These are phyloP conservation scores for Euphrasia confusa DNA, from an alignment of 257 asterid species.

Conservation along the genomic window DNA sequence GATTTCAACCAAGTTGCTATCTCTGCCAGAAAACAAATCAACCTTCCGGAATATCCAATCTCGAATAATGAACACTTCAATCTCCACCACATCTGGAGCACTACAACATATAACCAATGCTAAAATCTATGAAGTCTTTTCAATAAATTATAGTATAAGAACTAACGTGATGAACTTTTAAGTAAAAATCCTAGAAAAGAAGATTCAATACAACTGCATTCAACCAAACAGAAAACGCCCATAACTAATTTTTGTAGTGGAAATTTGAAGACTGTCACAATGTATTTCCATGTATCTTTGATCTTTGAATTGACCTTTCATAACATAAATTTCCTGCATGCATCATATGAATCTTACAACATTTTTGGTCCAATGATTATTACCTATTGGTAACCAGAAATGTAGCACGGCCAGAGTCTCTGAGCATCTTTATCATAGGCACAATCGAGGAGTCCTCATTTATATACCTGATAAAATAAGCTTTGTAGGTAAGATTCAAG, in stretches of 20 bases:
- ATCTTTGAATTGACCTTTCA: neutral
- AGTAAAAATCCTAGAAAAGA: no score
- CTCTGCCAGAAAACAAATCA: no score
- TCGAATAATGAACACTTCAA: no score
- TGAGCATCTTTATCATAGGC: conserved; percentile 94
- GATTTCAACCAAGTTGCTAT: no score
- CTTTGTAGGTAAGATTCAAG: conserved; percentile 18
- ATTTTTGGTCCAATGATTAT: conserved; percentile 10
- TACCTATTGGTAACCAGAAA: conserved; percentile 99
- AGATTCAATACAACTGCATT: no score
- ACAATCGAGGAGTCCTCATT: conserved; percentile 69
- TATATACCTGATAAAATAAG: conserved; percentile 61
- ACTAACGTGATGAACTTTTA: no score
- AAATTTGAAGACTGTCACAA: neutral
- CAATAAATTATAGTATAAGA: no score
- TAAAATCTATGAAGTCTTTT: no score
- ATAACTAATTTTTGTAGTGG: neutral
- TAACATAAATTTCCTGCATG: conserved; percentile 3
- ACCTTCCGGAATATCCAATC: no score
- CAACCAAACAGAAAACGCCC: no score
- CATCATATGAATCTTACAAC: conserved; percentile 14
- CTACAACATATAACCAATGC: no score
- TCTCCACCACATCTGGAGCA: no score
- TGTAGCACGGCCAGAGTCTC: conserved; percentile 91
- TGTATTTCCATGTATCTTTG: neutral